Base-by-base conservation (phyloP, 2,329 filamentous ascomycete species). In the Claviceps citrina region DNA sequence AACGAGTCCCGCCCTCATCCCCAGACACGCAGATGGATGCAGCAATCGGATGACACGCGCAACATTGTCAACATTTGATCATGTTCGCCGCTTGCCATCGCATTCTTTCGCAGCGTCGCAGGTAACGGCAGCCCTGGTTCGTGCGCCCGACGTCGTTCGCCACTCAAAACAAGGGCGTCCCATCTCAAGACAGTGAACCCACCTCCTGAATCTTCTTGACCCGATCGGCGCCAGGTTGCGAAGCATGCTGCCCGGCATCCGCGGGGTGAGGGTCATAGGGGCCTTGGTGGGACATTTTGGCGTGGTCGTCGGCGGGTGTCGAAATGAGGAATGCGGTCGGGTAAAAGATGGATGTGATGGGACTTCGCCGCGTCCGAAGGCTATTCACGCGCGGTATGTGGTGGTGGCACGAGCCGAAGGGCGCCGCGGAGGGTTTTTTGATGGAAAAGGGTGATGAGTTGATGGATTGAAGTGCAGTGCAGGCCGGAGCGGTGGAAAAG, bases 381-480 rank as follows among this genome's bases (percentile, higher is more conserved):
- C n/a, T n/a, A n/a, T n/a, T n/a, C n/a, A n/a, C n/a, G n/a, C n/a
- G n/a, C n/a, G n/a, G n/a, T n/a, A n/a, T n/a, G n/a, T n/a, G 18
- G 15, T 18, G 24, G 24, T 20, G 38, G 25, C 31, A 27, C 19
- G 25, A 31, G 18, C 25, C 9, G 7, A 9, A 15, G 20, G 38
- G n/a, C 10, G 22, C 24, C 30, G 32, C 27, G 26, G 36, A 19
- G 35, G 12, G 8, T 9, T 34, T 24, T 26, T 24, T 18, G 40
- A 34, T 38, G 30, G 16, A 18, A 35, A 31, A 16, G 22, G 13
- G 16, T 47, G 47, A 42, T 47, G 48, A 44, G 48, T 36, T 36
- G 40, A 44, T 40, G 49, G 40, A 25, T 36, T 8, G 26, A 7
- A 12, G 26, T 27, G 26, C 10, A 38, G 30, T 31, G 5, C 22